Evolutionary conservation across 2,329 filamentous ascomycete species (phyloP), one percentile per base, ranked within the genome.

Genomic region (Metarhizium brunneum): DNA sequence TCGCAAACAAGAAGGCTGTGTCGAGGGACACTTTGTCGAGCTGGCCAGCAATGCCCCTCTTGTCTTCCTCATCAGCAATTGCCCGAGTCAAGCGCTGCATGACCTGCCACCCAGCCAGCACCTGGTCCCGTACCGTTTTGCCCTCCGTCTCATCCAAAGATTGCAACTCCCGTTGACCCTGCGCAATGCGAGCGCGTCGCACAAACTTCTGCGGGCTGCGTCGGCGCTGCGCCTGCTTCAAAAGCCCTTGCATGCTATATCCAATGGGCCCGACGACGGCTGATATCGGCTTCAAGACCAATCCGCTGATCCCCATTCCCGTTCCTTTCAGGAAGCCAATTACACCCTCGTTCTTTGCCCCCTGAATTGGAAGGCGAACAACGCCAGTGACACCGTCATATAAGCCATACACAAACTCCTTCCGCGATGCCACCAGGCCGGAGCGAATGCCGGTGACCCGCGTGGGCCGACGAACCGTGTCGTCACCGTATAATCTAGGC

Each of bases 401-500:
- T 13, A 88, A 69, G 4, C 85, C 85, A 57, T 81, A 84, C 0
- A 78, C 67, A 35, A 88, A 79, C 65, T 86, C 85, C 57, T 78
- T 71, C 6, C 82, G 73, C 0, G 83, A 83, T 0, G 84, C 85
- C 42, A 75, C 76, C 10, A 84, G 71, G 1, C 85, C 86, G 2
- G 83, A 87, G 52, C 77, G 74, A 56, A 88, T 76, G 2, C 84
- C 86, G 1, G 83, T 87, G 47, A 88, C 80, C 7, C 83, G 77
- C 1, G 77, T 76, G 1, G 83, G 82, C 2, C 78, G 77, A 3
- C 86, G 78, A 2, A 89, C 86, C 1, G 85, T 88, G 51, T 82
- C 78, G 62, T 89, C 86, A 14, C 85, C 85, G 61, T 88, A 89
- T 0, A 89, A 73, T 2, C 84, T 78, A 1, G 85, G 85, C 0